Conservation (phyloP, 179 eudicot species). For the Drosera spatulata region DNA sequence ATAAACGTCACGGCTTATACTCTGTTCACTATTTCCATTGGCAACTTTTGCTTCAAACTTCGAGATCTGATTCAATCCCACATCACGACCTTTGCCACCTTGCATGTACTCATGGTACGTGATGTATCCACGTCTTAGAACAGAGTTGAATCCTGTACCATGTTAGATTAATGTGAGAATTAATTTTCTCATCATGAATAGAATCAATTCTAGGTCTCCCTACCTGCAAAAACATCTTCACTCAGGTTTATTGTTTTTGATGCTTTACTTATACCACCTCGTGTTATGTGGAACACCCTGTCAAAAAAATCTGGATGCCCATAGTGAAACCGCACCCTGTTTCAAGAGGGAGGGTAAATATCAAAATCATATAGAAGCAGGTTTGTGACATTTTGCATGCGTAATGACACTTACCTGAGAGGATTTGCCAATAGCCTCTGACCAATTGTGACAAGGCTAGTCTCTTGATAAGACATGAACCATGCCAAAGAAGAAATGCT, state of each 20-base stretch:
- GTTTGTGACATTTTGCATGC: too few relatives aligned
- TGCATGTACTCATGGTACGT: slow-evolving; percentile 95
- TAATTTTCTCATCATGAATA: neutral
- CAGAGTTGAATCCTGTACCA: slow-evolving; percentile 63
- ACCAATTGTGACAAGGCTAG: slow-evolving; percentile 95
- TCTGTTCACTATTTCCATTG: slow-evolving; percentile 96
- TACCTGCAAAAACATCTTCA: slow-evolving; percentile 97
- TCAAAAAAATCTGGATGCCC: slow-evolving; percentile 99
- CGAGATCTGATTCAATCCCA: slow-evolving; percentile 87
- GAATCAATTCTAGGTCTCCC: neutral
- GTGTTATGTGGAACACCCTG: slow-evolving; percentile 88
- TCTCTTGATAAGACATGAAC: slow-evolving; percentile 99
- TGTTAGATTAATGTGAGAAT: slow-evolving; percentile 5
- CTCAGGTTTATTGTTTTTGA: slow-evolving; percentile 89
- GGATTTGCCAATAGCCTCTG: slow-evolving; percentile 95
- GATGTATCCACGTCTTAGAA: slow-evolving; percentile 65
- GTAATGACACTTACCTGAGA: slow-evolving; percentile 43
- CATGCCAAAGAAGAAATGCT: slow-evolving; percentile 95
- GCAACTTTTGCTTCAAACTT: slow-evolving; percentile 96
- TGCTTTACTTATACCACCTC: slow-evolving; percentile 98
- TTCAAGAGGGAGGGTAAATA: neutral
- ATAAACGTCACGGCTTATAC: slow-evolving; percentile 81
- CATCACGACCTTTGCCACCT: slow-evolving; percentile 99
- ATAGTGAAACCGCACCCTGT: slow-evolving; percentile 94
- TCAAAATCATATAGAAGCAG: too few relatives aligned